Conservation (phyloP, 2,329 filamentous ascomycete species). For the Beauveria bassiana region DNA sequence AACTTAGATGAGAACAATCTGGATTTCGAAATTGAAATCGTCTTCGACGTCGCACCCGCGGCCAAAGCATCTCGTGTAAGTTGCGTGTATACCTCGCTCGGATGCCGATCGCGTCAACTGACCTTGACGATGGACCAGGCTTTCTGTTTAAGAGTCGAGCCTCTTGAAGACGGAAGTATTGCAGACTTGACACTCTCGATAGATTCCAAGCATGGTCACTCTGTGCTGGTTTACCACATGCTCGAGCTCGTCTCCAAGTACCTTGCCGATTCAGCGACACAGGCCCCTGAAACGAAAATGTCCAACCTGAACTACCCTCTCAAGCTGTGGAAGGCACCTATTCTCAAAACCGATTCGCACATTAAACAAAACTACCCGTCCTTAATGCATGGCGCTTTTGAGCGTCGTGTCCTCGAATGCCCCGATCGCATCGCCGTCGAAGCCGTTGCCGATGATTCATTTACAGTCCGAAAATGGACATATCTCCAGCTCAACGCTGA, state of each 20-base stretch:
- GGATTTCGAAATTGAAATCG: conserved; percentile 7
- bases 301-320: conserved; percentile 9
- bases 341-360: conserved; percentile 7
- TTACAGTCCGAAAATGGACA: conserved; percentile 7
- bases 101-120: neutral
- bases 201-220: neutral
- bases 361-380: conserved; percentile 2
- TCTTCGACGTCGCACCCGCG: neutral
- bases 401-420: conserved; percentile 6
- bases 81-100: neutral
- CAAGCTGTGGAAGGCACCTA: conserved; percentile 1
- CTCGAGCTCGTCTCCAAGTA: conserved; percentile 9
- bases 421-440: conserved; percentile 8
- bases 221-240: neutral
- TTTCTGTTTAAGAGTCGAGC: conserved; percentile 1
- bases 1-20: neutral
- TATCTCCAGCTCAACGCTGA: conserved; percentile 9
- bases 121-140: neutral
- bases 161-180: neutral
- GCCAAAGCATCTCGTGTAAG: neutral
- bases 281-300: neutral
- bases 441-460: conserved; percentile 8
- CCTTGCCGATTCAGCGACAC: neutral
- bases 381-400: conserved; percentile 8
- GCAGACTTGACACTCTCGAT: conserved; percentile 2